Evolutionary conservation across 2,329 filamentous ascomycete genomes (phyloP), one percentile per base, ranked within the genome.

Genomic region (Tolypocladium inflatum): DNA sequence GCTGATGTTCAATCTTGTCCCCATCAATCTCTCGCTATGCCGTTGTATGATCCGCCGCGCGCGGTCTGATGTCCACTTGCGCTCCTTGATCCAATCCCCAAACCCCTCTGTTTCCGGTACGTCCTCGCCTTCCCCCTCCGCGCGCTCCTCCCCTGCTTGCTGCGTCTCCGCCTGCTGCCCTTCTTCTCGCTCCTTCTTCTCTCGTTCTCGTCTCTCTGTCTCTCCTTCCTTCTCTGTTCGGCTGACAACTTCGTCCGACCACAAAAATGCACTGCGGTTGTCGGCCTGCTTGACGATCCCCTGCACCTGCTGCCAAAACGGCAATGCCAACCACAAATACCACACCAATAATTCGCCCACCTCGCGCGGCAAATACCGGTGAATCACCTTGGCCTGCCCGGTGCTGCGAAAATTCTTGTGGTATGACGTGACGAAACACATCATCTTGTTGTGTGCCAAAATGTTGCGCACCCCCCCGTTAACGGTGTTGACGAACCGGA

Each of bases 381-480:
- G 30, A 8, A 30, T 30, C 30, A 30, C 30, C 30, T 30, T 30
- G 6, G 30, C 30, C 39, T 64, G 56, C 15, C 60, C 57, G 15
- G 57, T 64, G 23, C 59, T 63, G 11, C 55, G 43, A 58, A 64
- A 65, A 30, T 57, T 57, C 58, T 67, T 68, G 51, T 64, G 50
- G 42, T 68, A 68, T 39, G 51, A 56, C 23, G 62, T 63, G 11
- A 68, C 61, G 43, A 66, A 67, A 52, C 43, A 54, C 42, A 61
- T 55, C 26, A 55, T 48, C 23, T 55, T 33, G 17, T 63, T 37
- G 42, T 60, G 41, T 7, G 43, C 52, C 37, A 63, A 59, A 4
- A 63, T 60, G 23, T 63, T 63, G 2, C 48, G 30, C 19, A 59
- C 39, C 2, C 61, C 55, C 2, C 54, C 58, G 53, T 63, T 63